phyloP scores from a whole-genome alignment of 164 flowering plant genomes.

The Macadamia integrifolia region DNA sequence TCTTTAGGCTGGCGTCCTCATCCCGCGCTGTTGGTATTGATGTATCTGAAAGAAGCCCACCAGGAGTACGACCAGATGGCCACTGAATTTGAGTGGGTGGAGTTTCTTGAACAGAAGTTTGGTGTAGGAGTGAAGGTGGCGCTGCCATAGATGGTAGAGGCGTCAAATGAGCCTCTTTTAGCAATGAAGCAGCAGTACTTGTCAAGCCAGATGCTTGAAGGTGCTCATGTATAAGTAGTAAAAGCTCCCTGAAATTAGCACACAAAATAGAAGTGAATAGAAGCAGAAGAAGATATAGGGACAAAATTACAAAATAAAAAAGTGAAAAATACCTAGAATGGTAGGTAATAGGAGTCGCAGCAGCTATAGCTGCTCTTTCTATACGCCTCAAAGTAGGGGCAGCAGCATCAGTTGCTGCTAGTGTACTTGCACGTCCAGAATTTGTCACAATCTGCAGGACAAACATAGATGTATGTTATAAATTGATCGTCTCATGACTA shows the following conservation, averaged over 20 bases:
- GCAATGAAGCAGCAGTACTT: conserved; percentile 55
- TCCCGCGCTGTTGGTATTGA: conserved; percentile 18
- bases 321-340: conserved; percentile 54
- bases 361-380: conserved; percentile 98
- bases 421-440: conserved; percentile 92
- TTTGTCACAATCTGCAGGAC: conserved; percentile 77
- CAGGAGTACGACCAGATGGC: conserved; percentile 71
- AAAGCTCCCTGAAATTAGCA: conserved; percentile 65
- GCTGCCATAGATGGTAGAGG: conserved; percentile 73
- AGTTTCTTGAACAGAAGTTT: conserved; percentile 52
- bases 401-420: conserved; percentile 98
- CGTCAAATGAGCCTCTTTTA: conserved; percentile 82
- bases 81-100: conserved; percentile 55
- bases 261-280: neutral
- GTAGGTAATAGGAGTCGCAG: conserved; percentile 95
- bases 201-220: conserved; percentile 82
- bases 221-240: conserved; percentile 94
- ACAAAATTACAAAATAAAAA: neutral
- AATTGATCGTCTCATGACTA: too few relatives aligned
- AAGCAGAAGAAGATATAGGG: neutral
- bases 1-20: conserved; percentile 31
- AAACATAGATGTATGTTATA: too few relatives aligned
- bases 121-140: conserved; percentile 56
- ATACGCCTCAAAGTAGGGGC: conserved; percentile 93
- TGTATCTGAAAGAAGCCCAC: conserved; percentile 54